phyloP scores from a whole-genome alignment of 1,284 basidiomycete species.

The Megacollybia platyphylla region DNA sequence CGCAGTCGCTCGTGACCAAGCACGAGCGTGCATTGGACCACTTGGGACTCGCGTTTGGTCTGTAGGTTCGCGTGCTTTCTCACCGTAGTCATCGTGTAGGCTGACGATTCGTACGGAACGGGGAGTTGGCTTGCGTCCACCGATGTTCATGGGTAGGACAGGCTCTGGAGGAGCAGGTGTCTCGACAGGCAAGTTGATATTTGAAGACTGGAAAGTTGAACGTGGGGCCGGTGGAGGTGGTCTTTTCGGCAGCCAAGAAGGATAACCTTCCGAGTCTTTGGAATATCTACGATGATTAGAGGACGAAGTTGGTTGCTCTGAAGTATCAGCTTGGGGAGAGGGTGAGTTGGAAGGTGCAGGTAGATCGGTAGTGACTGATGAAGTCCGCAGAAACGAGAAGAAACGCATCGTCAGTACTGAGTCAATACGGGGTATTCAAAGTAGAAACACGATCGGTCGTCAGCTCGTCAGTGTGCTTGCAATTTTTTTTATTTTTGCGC shows the following conservation, averaged over 20 bases:
- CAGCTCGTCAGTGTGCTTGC: slow-evolving; percentile 9
- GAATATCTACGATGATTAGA: slow-evolving; percentile 24
- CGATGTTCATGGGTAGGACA: slow-evolving; percentile 24
- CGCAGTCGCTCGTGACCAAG: slow-evolving; percentile 51
- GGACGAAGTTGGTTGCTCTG: slow-evolving; percentile 14
- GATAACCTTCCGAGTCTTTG: slow-evolving; percentile 56
- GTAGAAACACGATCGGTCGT: slow-evolving; percentile 5
- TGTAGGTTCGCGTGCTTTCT: slow-evolving; percentile 30
- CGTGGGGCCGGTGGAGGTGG: slow-evolving; percentile 62
- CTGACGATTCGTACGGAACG: slow-evolving; percentile 70
- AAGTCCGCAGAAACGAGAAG: slow-evolving; percentile 33
- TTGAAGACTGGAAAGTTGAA: slow-evolving; percentile 52
- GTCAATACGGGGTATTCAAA: slow-evolving; percentile 5
- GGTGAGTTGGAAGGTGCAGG: slow-evolving; percentile 16
- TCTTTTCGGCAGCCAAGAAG: slow-evolving; percentile 70
- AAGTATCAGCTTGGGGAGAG: slow-evolving; percentile 6
- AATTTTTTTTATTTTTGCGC: slow-evolving; percentile 9
- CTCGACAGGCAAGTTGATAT: slow-evolving; percentile 18
- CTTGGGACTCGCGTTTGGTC: slow-evolving; percentile 34
- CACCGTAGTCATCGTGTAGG: slow-evolving; percentile 32
- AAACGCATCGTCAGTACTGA: slow-evolving; percentile 12
- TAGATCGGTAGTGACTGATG: slow-evolving; percentile 26
- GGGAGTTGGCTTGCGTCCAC: slow-evolving; percentile 62
- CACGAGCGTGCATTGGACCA: slow-evolving; percentile 22
- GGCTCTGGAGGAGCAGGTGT: slow-evolving; percentile 18